Conservation (phyloP, 345 rosid species). For the Xanthoceras sorbifolium region DNA sequence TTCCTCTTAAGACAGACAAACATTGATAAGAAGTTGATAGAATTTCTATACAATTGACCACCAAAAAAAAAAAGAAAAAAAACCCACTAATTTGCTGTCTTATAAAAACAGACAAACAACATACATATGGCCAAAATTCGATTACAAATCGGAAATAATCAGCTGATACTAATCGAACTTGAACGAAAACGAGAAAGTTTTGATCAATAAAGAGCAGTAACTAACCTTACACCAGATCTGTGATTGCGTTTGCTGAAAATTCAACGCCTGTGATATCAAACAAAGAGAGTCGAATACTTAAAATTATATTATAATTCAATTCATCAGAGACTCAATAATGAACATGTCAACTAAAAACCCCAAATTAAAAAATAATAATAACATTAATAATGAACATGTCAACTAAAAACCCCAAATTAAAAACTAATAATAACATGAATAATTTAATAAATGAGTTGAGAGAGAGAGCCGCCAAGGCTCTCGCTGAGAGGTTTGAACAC, state of each 20-base stretch:
- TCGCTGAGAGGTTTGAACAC: constrained; percentile 12
- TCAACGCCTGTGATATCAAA: background rate
- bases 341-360: background rate
- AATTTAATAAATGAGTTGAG: background rate
- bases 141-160: background rate
- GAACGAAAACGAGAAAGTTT: background rate
- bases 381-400: background rate
- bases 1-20: background rate
- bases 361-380: background rate
- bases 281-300: background rate
- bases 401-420: background rate
- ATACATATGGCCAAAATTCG: background rate
- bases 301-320: background rate
- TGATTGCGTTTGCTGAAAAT: background rate
- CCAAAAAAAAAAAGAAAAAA: too few species aligned
- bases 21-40: too few species aligned
- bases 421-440: too few species aligned
- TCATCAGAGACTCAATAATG: background rate
- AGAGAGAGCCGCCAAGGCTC: constrained; percentile 26
- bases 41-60: background rate
- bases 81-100: background rate
- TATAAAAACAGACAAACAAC: background rate
- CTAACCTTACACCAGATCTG: constrained; percentile 24
- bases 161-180: background rate
- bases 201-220: background rate